Evolutionary conservation across 306 rosid genomes (phyloP), one percentile per base, ranked within the genome.

Genomic region (Luffa aegyptiaca): DNA sequence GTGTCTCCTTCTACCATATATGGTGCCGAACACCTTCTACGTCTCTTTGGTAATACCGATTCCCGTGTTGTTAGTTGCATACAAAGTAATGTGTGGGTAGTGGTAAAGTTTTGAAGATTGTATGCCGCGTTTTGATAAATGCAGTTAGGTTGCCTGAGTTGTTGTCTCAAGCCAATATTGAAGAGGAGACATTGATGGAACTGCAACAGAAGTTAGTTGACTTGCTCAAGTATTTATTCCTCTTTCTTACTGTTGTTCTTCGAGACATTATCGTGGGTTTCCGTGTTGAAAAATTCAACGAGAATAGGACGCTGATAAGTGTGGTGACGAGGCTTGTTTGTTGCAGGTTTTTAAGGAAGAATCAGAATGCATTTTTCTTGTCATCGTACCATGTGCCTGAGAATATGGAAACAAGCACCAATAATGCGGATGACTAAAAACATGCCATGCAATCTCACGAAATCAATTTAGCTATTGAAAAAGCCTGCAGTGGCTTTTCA

Each of bases 21-120:
- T 52, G 98, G 97, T 35, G 97, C 98, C 46, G 97, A 95, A 82
- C 98, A 94, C 89, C 89, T 94, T 76, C 79, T 94, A 61, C 97
- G 97, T 36, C 98, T 89, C 68, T 91, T 92, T 35, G 97, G 98
- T 94, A 92, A 87, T 62, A 31, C 82, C 57, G 55, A 2, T 80
- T 48, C 68, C 36, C 75, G 75, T 31, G 42, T 79, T 61, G n/a
- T 8, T 41, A 81, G 39, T 65, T 14, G 39, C 42, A 14, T 35
- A 11, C 2, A 31, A 1, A 1, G 17, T 39, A 26, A 31, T 59
- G 39, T 61, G 63, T 57, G 63, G 63, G 3, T 17, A 7, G 9
- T 16, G 8, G 0, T 8, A 12, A 45, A 45, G 49, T 36, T 63
- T 18, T 69, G 76, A 70, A 10, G 5, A 42, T 21, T 49, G 2